These are phyloP conservation scores for Penicillium corylophilum DNA, from an alignment of 2,329 filamentous ascomycete species.

Conservation along the genomic window DNA sequence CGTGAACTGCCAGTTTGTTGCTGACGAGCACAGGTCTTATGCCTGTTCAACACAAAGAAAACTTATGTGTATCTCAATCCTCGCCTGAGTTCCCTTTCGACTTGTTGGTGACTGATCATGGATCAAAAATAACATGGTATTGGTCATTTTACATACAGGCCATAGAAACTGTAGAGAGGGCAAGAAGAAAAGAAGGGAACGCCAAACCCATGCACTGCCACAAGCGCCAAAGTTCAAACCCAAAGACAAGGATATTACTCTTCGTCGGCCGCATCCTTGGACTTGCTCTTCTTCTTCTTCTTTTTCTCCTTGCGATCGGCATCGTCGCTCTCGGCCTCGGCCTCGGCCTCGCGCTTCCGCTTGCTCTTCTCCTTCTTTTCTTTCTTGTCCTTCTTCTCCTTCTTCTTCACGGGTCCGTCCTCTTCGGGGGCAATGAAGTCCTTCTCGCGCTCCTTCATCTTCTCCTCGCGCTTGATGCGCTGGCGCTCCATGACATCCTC, in stretches of 20 bases:
- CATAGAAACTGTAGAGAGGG: conserved; percentile 16
- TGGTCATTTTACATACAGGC: conserved; percentile 20
- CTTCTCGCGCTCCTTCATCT: conserved; percentile 77
- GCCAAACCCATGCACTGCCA: conserved; percentile 41
- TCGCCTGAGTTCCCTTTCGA: too few species aligned
- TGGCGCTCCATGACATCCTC: conserved; percentile 82
- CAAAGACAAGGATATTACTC: conserved; percentile 22
- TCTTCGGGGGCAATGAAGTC: conserved; percentile 89
- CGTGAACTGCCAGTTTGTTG: too few species aligned
- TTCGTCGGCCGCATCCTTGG: conserved; percentile 31
- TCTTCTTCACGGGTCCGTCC: conserved; percentile 56
- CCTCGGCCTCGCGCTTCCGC: conserved; percentile 39
- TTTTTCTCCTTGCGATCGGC: conserved; percentile 63
- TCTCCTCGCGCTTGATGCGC: conserved; percentile 82
- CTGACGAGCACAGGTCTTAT: too few species aligned
- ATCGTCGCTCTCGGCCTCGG: conserved; percentile 32
- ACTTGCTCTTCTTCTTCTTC: conserved; percentile 47
- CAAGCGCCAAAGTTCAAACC: conserved; percentile 32
- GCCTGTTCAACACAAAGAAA: too few species aligned
- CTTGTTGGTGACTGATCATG: not conserved
- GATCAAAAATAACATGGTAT: conserved; percentile 13
- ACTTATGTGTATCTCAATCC: not conserved
- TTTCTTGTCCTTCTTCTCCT: conserved; percentile 58
- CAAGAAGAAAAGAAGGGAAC: conserved; percentile 25
- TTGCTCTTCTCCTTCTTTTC: conserved; percentile 54